Conservation (phyloP, 148 eudicot genomes). For the Beta vulgaris region DNA sequence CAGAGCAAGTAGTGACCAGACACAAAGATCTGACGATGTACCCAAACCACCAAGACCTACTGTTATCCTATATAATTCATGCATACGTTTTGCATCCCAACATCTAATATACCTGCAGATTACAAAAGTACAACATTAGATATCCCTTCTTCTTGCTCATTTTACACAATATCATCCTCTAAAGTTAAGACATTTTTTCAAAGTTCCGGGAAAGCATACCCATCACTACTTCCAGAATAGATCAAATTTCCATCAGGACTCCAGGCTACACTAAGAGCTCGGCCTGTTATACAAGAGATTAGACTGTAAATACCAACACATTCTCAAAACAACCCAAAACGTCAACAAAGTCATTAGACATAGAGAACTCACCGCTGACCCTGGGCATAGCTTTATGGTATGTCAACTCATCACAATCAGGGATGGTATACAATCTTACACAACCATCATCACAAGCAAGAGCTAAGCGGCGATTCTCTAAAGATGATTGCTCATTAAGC, state of each 20-base stretch:
- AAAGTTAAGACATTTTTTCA: background rate
- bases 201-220: slow-evolving; percentile 41
- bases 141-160: background rate
- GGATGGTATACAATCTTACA: slow-evolving; percentile 61
- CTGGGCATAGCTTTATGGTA: slow-evolving; percentile 68
- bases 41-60: slow-evolving; percentile 88
- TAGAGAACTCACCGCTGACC: slow-evolving; percentile 85
- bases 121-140: background rate
- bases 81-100: slow-evolving; percentile 61
- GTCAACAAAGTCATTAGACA: slow-evolving; percentile 4
- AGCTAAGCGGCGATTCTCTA: slow-evolving; percentile 45
- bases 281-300: slow-evolving; percentile 41
- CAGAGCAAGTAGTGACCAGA: slow-evolving; percentile 86
- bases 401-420: slow-evolving; percentile 50
- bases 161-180: background rate
- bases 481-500: slow-evolving; percentile 36
- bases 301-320: background rate
- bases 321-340: background rate
- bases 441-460: slow-evolving; percentile 95
- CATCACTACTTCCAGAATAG: slow-evolving; percentile 91
- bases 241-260: slow-evolving; percentile 68
- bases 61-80: slow-evolving; percentile 76
- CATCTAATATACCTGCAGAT: slow-evolving; percentile 76
- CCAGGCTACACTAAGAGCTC: slow-evolving; percentile 77
- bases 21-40: slow-evolving; percentile 68